These are phyloP conservation scores for Aspergillus piperis DNA, from an alignment of 2,329 filamentous ascomycete species.

Conservation along the genomic window DNA sequence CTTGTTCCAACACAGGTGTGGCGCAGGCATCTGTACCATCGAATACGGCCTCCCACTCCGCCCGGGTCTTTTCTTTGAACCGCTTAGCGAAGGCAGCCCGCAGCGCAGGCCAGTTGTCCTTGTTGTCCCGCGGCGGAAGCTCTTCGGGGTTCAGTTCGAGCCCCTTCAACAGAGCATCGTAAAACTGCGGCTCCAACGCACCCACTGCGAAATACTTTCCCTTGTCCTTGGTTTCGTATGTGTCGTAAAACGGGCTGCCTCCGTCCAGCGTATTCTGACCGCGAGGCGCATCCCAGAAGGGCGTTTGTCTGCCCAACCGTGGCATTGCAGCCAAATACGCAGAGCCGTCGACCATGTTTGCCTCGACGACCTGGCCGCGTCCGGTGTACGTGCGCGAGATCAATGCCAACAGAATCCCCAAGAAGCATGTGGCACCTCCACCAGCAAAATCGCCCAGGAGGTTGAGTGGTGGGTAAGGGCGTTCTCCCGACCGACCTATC, in stretches of 20 bases:
- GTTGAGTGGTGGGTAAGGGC: slow-evolving; percentile 78
- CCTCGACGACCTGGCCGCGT: slow-evolving; percentile 83
- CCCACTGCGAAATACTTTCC: slow-evolving; percentile 82
- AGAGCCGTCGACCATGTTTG: slow-evolving; percentile 93
- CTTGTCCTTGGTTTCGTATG: slow-evolving; percentile 77
- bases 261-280: slow-evolving; percentile 81
- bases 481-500: slow-evolving; percentile 69
- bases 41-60: slow-evolving; percentile 83
- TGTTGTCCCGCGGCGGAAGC: slow-evolving; percentile 58
- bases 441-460: slow-evolving; percentile 89
- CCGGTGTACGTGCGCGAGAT: slow-evolving; percentile 65
- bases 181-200: slow-evolving; percentile 87
- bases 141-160: slow-evolving; percentile 58
- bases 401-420: slow-evolving; percentile 80
- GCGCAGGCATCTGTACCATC: slow-evolving; percentile 91
- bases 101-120: slow-evolving; percentile 67
- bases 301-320: slow-evolving; percentile 64
- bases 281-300: slow-evolving; percentile 63
- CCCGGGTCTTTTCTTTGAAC: slow-evolving; percentile 70
- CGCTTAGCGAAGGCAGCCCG: slow-evolving; percentile 59
- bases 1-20: slow-evolving; percentile 78
- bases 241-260: slow-evolving; percentile 85
- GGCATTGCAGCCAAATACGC: slow-evolving; percentile 78
- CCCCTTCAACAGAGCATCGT: slow-evolving; percentile 65
- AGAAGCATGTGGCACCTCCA: slow-evolving; percentile 77